phyloP scores from a whole-genome alignment of 2,329 filamentous ascomycete genomes.

The Drechmeria coniospora region DNA sequence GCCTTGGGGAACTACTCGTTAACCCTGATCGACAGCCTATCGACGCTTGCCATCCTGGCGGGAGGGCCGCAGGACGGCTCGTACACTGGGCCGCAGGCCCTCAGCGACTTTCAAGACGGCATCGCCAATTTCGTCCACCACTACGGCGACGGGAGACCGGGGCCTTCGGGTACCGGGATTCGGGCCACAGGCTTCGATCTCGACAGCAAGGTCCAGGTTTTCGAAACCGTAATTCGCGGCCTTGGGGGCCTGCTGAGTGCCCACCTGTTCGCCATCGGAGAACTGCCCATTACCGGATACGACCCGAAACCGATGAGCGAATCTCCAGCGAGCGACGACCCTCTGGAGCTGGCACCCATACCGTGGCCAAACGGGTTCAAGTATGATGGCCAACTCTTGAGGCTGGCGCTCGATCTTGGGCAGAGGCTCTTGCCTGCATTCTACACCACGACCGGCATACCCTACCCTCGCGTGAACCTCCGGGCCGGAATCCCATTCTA shows the following conservation, averaged over 20 bases:
- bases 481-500: conserved; percentile 88
- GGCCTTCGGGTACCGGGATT: conserved; percentile 52
- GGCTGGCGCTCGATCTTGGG: conserved; percentile 76
- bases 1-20: conserved; percentile 94
- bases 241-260: conserved; percentile 83
- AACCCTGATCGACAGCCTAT: conserved; percentile 88
- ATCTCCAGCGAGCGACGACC: conserved; percentile 19
- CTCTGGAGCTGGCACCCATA: conserved; percentile 38
- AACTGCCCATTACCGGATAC: conserved; percentile 75
- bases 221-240: conserved; percentile 92
- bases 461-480: conserved; percentile 88
- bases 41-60: conserved; percentile 82
- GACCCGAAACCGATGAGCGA: conserved; percentile 26
- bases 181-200: conserved; percentile 76
- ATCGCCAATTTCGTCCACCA: conserved; percentile 60
- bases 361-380: conserved; percentile 61
- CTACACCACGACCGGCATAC: conserved; percentile 77
- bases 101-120: conserved; percentile 65
- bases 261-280: conserved; percentile 82
- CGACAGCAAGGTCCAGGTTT: conserved; percentile 96
- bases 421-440: conserved; percentile 81
- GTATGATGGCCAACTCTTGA: conserved; percentile 80
- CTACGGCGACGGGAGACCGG: conserved; percentile 71
- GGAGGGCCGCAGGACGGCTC: conserved; percentile 42
- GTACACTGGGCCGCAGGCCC: conserved; percentile 29